phyloP scores from a whole-genome alignment of 148 eudicot genomes.

The Diospyros lotus region DNA sequence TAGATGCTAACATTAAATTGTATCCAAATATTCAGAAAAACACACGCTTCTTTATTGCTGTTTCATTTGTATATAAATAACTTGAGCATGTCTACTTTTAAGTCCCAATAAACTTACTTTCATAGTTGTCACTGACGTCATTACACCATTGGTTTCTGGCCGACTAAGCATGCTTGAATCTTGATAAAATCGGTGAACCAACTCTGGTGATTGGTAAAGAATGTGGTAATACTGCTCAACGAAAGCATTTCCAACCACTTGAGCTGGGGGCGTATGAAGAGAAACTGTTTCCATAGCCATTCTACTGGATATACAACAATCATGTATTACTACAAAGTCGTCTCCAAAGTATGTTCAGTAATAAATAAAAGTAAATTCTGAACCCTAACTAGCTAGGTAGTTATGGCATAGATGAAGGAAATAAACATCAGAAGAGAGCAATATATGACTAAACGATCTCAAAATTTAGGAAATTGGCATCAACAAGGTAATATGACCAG shows the following conservation, averaged over 20 bases:
- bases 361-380: not conserved
- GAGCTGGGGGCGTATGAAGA: constrained; percentile 35
- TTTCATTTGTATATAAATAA: not conserved
- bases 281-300: constrained; percentile 36
- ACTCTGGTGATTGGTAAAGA: constrained; percentile 61
- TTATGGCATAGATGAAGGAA: not conserved
- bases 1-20: not conserved
- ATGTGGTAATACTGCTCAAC: constrained; percentile 75
- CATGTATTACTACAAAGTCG: not conserved
- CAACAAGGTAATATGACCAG: not conserved
- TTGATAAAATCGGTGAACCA: constrained; percentile 61
- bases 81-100: not conserved
- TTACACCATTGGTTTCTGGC: constrained; percentile 47
- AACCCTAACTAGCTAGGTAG: not conserved
- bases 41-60: not conserved
- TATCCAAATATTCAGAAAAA: not conserved
- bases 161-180: constrained; percentile 66
- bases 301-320: constrained; percentile 15
- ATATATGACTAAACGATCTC: not conserved
- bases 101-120: constrained; percentile 39
- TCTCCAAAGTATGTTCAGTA: not conserved
- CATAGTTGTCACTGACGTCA: constrained; percentile 59
- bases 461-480: not conserved
- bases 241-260: constrained; percentile 73
- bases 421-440: not conserved